These are phyloP conservation scores for Alternaria atra DNA, from an alignment of 2,329 filamentous ascomycete genomes.

Conservation along the genomic window DNA sequence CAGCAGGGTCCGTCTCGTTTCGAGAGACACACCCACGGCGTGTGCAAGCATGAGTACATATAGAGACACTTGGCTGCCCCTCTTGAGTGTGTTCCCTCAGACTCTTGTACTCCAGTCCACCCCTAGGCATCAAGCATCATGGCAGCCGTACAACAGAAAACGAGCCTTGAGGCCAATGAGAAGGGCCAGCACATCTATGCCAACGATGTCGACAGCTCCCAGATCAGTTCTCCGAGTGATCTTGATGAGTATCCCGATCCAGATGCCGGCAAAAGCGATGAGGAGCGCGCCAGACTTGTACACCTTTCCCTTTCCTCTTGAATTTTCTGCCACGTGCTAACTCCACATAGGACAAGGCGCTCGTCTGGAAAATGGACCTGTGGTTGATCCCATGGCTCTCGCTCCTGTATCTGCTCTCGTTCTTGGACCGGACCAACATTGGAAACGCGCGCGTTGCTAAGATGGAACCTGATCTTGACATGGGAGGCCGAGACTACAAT, in stretches of 20 bases:
- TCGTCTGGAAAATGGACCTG: constrained; percentile 54
- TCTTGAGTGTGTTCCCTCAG: constrained; percentile 24
- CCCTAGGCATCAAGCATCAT: constrained; percentile 31
- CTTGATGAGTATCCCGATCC: constrained; percentile 48
- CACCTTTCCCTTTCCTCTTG: not conserved
- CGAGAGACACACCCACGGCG: constrained; percentile 15
- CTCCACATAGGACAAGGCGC: constrained; percentile 43
- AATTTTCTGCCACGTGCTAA: constrained; percentile 20
- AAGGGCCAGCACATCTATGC: constrained; percentile 34
- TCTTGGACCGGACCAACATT: constrained; percentile 51
- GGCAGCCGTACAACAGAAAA: constrained; percentile 42
- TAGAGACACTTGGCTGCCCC: constrained; percentile 38
- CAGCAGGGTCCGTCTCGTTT: constrained; percentile 17
- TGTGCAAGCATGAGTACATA: constrained; percentile 37
- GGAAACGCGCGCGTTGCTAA: constrained; percentile 57
- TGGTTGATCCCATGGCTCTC: constrained; percentile 54
- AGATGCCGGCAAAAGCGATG: constrained; percentile 46
- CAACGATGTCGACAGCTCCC: constrained; percentile 41
- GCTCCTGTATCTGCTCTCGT: constrained; percentile 54
- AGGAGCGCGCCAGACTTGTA: constrained; percentile 48
- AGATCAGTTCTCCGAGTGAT: constrained; percentile 33
- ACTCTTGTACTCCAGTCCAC: constrained; percentile 26
- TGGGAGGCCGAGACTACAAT: constrained; percentile 68
- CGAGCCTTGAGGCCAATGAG: constrained; percentile 29
- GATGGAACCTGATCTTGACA: constrained; percentile 39